Base-by-base conservation (phyloP, 805 yeast species). In the Tetrapisispora fleetii region DNA sequence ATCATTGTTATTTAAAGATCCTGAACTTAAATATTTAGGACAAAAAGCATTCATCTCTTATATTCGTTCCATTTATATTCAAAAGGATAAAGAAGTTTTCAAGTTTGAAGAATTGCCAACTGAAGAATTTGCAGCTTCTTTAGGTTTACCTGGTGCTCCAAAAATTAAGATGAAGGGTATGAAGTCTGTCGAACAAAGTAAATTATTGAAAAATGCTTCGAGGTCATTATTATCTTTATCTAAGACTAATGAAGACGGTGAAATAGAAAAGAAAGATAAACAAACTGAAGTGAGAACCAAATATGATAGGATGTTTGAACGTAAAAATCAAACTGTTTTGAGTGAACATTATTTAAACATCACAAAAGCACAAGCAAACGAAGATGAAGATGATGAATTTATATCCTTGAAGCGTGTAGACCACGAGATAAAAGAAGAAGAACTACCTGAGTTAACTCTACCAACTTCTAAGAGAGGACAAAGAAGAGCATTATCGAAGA, bases 81-180 rank as follows among this genome's bases (percentile, higher is more conserved):
- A 90, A 67, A 81, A 83, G 58, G 96, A 91, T 62, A 88, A 88
- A 64, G 85, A 81, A 37, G 81, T 90, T 13, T 93, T 93, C 69
- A 79, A 84, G 54, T 75, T 89, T 37, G 85, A 81, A 13, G 78
- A 79, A 43, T 63, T 91, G 3, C 95, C 96, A 2, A 69, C 83
- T 2, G 96, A 91, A 54, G 85, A 78, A 48, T 89, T 73, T 66
- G 98, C 99, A 5, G 78, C 78, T 50, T 85, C 96, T 4, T 67
- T 90, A 43, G 99, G 99, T 10, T 74, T 93, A 40, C 96, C 98
- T 1, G 96, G 97, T 48, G 96, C 96, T 3, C 99, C 99, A 40
- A 83, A 85, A 58, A 84, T 93, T 58, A 89, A 87, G 63, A 76
- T 91, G 49, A 72, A 72, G 39, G 83, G 81, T 16, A 67, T 64